Conservation (phyloP, 1,139 yeast genomes). For the Wickerhamiella pararugosa region DNA sequence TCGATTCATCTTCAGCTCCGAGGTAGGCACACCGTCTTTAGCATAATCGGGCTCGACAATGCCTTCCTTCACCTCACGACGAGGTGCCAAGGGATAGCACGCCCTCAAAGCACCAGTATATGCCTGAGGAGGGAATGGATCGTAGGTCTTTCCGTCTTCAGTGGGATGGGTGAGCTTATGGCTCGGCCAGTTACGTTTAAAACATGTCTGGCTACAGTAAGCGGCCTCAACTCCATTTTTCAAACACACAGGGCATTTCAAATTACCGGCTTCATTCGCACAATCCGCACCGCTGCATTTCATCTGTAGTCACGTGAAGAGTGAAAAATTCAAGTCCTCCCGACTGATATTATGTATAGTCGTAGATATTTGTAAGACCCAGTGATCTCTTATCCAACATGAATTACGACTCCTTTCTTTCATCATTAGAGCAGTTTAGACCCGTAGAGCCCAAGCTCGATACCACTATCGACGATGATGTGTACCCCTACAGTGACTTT, state of each 20-base stretch:
- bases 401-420: too few relatives aligned
- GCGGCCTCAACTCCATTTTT: constrained; percentile 47
- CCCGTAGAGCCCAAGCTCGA: constrained; percentile 2
- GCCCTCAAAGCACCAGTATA: constrained; percentile 70
- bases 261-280: constrained; percentile 62
- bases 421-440: too few relatives aligned
- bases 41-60: constrained; percentile 81
- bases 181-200: constrained; percentile 54
- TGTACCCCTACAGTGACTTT: constrained; percentile 7
- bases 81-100: constrained; percentile 62
- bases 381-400: too few relatives aligned
- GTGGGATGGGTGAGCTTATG: constrained; percentile 37
- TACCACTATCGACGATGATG: constrained; percentile 14
- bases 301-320: background rate
- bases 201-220: constrained; percentile 80
- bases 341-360: too few relatives aligned
- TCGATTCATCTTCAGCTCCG: constrained; percentile 61
- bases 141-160: constrained; percentile 37
- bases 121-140: constrained; percentile 72
- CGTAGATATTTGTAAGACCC: too few relatives aligned
- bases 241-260: constrained; percentile 87
- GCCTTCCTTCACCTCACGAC: constrained; percentile 53
- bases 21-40: constrained; percentile 55
- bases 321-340: too few relatives aligned
- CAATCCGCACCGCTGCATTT: constrained; percentile 66